Evolutionary conservation across 202 grass and related monocot species (phyloP).

Genomic region (Eragrostis tef): DNA sequence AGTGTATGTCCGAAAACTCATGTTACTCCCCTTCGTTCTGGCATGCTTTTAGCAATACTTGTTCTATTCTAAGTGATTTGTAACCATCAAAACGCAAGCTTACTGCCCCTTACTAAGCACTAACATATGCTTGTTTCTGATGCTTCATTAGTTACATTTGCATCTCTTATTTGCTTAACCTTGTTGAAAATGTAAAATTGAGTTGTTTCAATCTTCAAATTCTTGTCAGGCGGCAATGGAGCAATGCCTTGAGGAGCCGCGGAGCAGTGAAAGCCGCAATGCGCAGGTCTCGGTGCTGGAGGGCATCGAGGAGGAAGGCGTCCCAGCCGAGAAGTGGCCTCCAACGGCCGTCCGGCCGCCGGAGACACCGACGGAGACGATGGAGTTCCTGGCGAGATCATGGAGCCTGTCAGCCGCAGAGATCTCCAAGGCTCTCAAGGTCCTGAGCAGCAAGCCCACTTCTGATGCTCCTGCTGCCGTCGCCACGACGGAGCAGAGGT

Average conservation of each 20-base stretch:
- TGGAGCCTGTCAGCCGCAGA: constrained; percentile 91
- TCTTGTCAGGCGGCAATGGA: constrained; percentile 56
- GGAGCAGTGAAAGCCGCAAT: constrained; percentile 31
- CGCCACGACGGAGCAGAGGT: constrained; percentile 13
- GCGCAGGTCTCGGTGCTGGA: constrained; percentile 57
- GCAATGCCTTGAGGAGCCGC: constrained; percentile 44
- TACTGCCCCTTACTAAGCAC: background rate
- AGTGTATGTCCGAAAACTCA: too few species aligned
- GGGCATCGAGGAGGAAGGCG: constrained; percentile 74
- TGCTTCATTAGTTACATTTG: background rate
- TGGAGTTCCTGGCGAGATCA: constrained; percentile 89
- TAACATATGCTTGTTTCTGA: background rate
- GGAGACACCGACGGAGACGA: constrained; percentile 90
- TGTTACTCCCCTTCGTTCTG: too few species aligned
- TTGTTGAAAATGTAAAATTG: background rate
- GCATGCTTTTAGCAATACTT: too few species aligned
- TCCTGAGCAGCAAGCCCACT: constrained; percentile 54
- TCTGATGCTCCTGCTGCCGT: constrained; percentile 17
- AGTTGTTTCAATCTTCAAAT: constrained; percentile 20
- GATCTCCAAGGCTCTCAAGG: constrained; percentile 80
- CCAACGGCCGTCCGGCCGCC: constrained; percentile 63
- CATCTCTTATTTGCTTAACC: background rate
- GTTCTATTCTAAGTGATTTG: background rate
- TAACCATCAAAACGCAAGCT: background rate
- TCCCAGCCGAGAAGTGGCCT: constrained; percentile 43